Percentiles rank a stretch among this genome's conserved stretches.
Evolutionary conservation across 306 rosid genomes (phyloP).

Genomic region (Macrotyloma uniflorum): DNA sequence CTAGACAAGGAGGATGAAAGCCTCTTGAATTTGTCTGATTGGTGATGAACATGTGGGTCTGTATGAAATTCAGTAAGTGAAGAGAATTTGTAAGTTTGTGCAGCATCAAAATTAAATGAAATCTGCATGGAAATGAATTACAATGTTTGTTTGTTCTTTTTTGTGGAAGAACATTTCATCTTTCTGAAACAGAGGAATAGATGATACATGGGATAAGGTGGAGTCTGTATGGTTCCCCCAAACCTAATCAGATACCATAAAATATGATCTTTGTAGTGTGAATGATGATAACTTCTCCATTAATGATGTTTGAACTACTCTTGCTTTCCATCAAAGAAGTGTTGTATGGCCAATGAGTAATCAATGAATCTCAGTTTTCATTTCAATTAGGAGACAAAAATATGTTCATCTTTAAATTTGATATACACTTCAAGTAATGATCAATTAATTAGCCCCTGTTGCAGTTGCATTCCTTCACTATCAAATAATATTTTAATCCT

Average conservation of each 20-base stretch:
- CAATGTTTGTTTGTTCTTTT: constrained; percentile 5
- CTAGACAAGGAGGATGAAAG: not conserved
- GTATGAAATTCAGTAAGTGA: not conserved
- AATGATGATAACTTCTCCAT: too few relatives aligned
- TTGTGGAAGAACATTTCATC: not conserved
- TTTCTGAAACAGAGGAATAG: not conserved
- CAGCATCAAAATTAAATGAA: constrained; percentile 19
- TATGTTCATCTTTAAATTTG: not conserved
- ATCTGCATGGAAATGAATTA: not conserved
- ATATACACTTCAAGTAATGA: too few relatives aligned
- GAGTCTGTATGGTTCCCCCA: too few relatives aligned
- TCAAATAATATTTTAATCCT: not conserved
- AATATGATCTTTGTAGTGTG: too few relatives aligned
- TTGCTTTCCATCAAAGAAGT: not conserved
- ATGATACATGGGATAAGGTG: too few relatives aligned
- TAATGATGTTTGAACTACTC: too few relatives aligned
- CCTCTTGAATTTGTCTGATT: constrained; percentile 20
- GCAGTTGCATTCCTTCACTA: not conserved
- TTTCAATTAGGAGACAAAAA: not conserved
- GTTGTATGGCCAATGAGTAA: not conserved
- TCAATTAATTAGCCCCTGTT: not conserved
- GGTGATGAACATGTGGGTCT: constrained; percentile 40
- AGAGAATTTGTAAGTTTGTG: constrained; percentile 20
- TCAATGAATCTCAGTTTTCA: not conserved
- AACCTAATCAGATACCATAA: constrained; percentile 11